A percentile compares a stretch with the other conserved stretches of the same genome.
phyloP scores from a whole-genome alignment of 2,329 filamentous ascomycete species.

The Talaromyces albobiverticillius region DNA sequence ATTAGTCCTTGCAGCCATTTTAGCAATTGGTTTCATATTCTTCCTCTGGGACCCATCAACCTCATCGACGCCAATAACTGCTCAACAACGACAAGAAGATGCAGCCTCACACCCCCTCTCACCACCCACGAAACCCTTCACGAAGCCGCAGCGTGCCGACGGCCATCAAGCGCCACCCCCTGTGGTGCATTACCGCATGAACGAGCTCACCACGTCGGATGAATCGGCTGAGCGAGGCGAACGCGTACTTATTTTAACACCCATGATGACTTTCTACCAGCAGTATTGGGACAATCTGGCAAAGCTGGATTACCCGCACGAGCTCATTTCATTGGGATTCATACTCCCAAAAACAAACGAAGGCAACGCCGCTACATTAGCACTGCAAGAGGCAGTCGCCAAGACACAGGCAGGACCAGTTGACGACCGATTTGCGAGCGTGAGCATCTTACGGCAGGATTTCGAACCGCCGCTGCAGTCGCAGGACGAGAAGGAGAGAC shows the following conservation, averaged over 20 bases:
- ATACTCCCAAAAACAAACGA: slow-evolving; percentile 93
- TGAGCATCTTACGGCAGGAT: slow-evolving; percentile 93
- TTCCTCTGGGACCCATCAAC: slow-evolving; percentile 59
- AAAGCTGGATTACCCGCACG: slow-evolving; percentile 81
- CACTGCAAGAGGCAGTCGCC: slow-evolving; percentile 78
- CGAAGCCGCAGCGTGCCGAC: slow-evolving; percentile 53
- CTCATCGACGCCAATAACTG: slow-evolving; percentile 47
- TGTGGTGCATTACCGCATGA: slow-evolving; percentile 89
- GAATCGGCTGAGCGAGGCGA: slow-evolving; percentile 77
- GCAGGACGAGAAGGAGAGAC: slow-evolving; percentile 83
- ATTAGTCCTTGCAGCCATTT: slow-evolving; percentile 65
- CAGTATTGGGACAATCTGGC: slow-evolving; percentile 94
- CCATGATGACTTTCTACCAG: slow-evolving; percentile 88
- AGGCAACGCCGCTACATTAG: slow-evolving; percentile 79
- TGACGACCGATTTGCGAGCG: slow-evolving; percentile 80
- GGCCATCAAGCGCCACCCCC: slow-evolving; percentile 66
- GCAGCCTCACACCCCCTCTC: slow-evolving; percentile 69
- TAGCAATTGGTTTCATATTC: slow-evolving; percentile 70
- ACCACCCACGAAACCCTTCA: slow-evolving; percentile 70
- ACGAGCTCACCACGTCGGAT: slow-evolving; percentile 81
- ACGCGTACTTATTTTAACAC: slow-evolving; percentile 85
- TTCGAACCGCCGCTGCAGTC: slow-evolving; percentile 77
- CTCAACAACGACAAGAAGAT: slow-evolving; percentile 51
- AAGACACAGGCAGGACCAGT: slow-evolving; percentile 81
- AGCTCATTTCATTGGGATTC: slow-evolving; percentile 91